Percentiles rank a stretch among this genome's conserved stretches.
Conservation (phyloP, 228 moss, liverwort and hornwort genomes). For the Sphagnum magellanicum region DNA sequence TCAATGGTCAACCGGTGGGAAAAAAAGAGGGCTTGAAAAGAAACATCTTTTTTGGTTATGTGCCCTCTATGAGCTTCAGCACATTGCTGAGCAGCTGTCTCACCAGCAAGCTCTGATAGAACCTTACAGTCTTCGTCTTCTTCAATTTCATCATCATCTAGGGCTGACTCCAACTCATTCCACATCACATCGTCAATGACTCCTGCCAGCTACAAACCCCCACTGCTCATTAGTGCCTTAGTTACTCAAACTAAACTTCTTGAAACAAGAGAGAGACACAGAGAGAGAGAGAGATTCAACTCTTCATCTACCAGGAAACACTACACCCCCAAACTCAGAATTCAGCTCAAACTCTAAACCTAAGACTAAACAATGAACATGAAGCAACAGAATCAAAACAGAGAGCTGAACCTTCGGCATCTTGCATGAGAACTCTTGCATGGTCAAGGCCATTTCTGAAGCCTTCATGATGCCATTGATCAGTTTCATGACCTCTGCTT, state of each 20-base stretch:
- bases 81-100: conserved; percentile 72
- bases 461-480: conserved; percentile 85
- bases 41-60: conserved; percentile 29
- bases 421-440: conserved; percentile 81
- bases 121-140: conserved; percentile 82
- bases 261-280: no score
- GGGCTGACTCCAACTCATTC: conserved; percentile 71
- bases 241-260: not conserved
- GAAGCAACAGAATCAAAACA: no score
- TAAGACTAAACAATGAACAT: not conserved
- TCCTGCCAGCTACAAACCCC: conserved; percentile 39
- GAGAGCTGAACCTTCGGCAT: conserved; percentile 65
- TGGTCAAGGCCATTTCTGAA: conserved; percentile 72
- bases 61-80: conserved; percentile 53
- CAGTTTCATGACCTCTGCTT: conserved; percentile 79
- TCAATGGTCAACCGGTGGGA: no score
- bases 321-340: no score
- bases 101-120: conserved; percentile 69
- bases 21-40: not conserved
- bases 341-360: not conserved
- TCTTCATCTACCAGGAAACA: not conserved
- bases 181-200: conserved; percentile 84
- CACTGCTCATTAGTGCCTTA: not conserved
- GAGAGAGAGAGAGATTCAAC: not conserved
- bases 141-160: conserved; percentile 78